Evolutionary conservation across 164 flowering plant genomes (phyloP).

Genomic region (Piper longum): DNA sequence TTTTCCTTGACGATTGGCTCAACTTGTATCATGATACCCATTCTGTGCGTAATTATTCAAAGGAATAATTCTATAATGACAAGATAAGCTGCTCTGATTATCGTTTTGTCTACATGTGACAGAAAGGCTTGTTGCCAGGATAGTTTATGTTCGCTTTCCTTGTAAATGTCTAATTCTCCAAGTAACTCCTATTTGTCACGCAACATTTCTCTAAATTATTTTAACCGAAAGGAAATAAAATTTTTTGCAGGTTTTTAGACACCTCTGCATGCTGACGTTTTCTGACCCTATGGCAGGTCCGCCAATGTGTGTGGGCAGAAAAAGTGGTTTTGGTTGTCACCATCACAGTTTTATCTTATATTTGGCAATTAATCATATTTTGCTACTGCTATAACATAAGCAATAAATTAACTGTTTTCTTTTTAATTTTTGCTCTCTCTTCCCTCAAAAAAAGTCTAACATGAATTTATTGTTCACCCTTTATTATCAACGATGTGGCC

Average conservation of each 20-base stretch:
- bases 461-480: no score
- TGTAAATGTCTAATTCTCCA: neutral
- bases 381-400: neutral
- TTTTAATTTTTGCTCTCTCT: no score
- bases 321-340: conserved; percentile 69
- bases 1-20: conserved; percentile 90
- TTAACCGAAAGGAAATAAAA: neutral
- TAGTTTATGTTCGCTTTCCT: neutral
- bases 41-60: conserved; percentile 56
- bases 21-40: conserved; percentile 78
- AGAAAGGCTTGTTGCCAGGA: conserved; percentile 43
- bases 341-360: conserved; percentile 61
- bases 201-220: neutral
- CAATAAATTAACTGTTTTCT: no score
- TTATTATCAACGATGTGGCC: no score
- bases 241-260: conserved; percentile 78
- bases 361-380: conserved; percentile 52
- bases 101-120: conserved; percentile 97
- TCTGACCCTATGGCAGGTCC: conserved; percentile 95
- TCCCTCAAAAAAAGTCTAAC: no score
- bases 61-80: conserved; percentile 26
- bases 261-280: conserved; percentile 98
- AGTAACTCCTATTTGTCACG: neutral
- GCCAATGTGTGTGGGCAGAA: conserved; percentile 94
- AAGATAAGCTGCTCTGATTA: conserved; percentile 88